Percentiles rank a stretch among this genome's conserved stretches.
These are phyloP conservation scores for Staphylotrichum tortipilum DNA, from an alignment of 495 filamentous ascomycete species.

Conservation along the genomic window DNA sequence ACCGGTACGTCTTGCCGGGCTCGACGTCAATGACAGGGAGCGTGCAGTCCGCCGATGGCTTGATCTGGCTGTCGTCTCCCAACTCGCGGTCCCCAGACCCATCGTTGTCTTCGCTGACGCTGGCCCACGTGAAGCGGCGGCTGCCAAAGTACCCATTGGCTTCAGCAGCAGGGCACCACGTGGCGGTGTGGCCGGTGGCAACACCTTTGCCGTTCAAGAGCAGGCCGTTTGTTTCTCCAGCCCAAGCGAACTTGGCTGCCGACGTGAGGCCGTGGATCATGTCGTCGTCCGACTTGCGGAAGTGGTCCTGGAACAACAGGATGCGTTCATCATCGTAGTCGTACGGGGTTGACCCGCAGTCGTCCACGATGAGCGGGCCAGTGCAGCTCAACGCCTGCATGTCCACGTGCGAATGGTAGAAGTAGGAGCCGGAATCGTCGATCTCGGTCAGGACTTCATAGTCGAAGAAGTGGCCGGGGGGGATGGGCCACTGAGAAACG, in stretches of 20 bases:
- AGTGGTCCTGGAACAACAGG: slow-evolving; percentile 45
- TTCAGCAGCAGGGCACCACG: slow-evolving; percentile 18
- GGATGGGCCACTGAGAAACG: slow-evolving; percentile 51
- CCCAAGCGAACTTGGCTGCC: slow-evolving; percentile 34
- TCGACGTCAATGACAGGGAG: slow-evolving; percentile 46
- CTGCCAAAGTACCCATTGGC: slow-evolving; percentile 19
- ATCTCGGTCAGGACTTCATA: slow-evolving; percentile 45
- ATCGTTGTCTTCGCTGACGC: neutral
- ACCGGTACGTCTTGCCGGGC: slow-evolving; percentile 48
- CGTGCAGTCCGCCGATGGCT: slow-evolving; percentile 25
- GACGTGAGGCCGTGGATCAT: slow-evolving; percentile 34
- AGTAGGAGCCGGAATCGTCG: slow-evolving; percentile 48
- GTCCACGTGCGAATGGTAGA: slow-evolving; percentile 52
- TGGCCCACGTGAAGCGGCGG: slow-evolving; percentile 1
- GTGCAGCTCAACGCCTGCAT: slow-evolving; percentile 47
- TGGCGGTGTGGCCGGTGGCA: slow-evolving; percentile 20
- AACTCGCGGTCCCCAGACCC: neutral
- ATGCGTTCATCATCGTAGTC: slow-evolving; percentile 50
- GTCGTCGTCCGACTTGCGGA: slow-evolving; percentile 33
- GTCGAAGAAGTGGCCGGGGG: slow-evolving; percentile 52
- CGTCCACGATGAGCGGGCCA: slow-evolving; percentile 48
- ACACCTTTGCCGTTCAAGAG: slow-evolving; percentile 43
- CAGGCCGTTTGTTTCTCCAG: slow-evolving; percentile 42
- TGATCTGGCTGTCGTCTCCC: neutral
- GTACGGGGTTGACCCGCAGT: slow-evolving; percentile 36